Percentiles rank a stretch among this genome's conserved stretches.
These are phyloP conservation scores for Aquanectria penicillioides DNA, from an alignment of 2,329 filamentous ascomycete species.

Conservation along the genomic window DNA sequence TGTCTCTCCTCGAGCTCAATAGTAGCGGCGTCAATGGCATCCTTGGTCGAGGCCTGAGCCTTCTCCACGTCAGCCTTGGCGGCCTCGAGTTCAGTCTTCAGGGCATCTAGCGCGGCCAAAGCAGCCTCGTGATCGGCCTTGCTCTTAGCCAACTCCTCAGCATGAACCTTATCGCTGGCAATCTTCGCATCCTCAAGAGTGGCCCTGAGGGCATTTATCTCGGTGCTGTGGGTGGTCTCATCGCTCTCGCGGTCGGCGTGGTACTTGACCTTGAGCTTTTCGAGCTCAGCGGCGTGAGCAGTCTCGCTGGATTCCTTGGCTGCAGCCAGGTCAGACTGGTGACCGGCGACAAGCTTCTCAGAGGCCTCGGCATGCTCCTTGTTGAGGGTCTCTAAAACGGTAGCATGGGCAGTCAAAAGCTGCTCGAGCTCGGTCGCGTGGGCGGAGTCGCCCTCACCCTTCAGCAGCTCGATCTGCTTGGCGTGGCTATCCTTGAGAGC, in stretches of 20 bases:
- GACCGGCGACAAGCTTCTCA: constrained; percentile 44
- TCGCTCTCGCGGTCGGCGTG: constrained; percentile 42
- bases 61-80: constrained; percentile 58
- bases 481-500: constrained; percentile 65
- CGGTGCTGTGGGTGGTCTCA: constrained; percentile 47
- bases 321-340: constrained; percentile 45
- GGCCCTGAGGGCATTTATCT: constrained; percentile 52
- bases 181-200: constrained; percentile 57
- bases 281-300: constrained; percentile 45
- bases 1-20: constrained; percentile 57
- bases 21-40: constrained; percentile 57
- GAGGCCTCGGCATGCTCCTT: constrained; percentile 52
- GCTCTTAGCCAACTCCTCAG: constrained; percentile 47
- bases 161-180: constrained; percentile 46
- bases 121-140: constrained; percentile 39
- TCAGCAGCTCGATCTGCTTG: constrained; percentile 57
- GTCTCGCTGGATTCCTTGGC: constrained; percentile 44
- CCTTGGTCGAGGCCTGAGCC: constrained; percentile 53
- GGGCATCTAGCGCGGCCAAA: constrained; percentile 19
- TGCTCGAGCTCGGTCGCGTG: constrained; percentile 53
- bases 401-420: constrained; percentile 56
- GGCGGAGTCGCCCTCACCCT: constrained; percentile 52
- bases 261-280: constrained; percentile 46
- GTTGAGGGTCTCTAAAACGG: constrained; percentile 54
- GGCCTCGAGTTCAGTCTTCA: constrained; percentile 44